Evolutionary conservation across 2,329 filamentous ascomycete species (phyloP).

Genomic region (Fusarium incarnatum): DNA sequence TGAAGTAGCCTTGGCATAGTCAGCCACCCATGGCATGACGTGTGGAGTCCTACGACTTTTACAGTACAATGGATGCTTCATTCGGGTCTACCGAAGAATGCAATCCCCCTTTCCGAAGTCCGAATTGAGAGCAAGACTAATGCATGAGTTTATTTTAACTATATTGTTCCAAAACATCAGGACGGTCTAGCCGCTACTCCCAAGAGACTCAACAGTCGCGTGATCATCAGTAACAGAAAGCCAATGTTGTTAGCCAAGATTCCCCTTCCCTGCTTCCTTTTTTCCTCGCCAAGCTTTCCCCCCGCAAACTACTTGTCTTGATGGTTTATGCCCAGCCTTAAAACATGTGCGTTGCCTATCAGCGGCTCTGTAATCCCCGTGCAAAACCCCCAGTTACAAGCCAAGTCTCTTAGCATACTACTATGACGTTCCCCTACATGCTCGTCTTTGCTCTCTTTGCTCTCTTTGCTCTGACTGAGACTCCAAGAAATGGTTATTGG

Average conservation of each 20-base stretch:
- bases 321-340: background rate
- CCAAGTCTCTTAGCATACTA: background rate
- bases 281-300: background rate
- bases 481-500: background rate
- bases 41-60: too few relatives aligned
- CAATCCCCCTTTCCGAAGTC: background rate
- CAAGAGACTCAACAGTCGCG: too few relatives aligned
- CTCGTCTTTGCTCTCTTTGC: background rate
- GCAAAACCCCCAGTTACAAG: background rate
- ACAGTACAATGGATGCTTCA: background rate
- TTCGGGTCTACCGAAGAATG: background rate
- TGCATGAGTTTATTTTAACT: background rate
- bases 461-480: background rate
- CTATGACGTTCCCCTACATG: background rate
- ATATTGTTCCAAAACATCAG: background rate
- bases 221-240: background rate
- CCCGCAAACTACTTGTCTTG: background rate
- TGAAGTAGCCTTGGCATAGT: background rate
- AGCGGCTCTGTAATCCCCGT: background rate
- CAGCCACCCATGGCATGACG: background rate
- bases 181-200: rapidly evolving
- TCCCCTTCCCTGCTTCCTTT: background rate
- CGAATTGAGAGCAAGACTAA: background rate
- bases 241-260: background rate
- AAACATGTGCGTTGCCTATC: background rate